Evolutionary conservation across 1,284 basidiomycete species (phyloP), one percentile per base, ranked within the genome.

Genomic region (Ganoderma leucocontextum): DNA sequence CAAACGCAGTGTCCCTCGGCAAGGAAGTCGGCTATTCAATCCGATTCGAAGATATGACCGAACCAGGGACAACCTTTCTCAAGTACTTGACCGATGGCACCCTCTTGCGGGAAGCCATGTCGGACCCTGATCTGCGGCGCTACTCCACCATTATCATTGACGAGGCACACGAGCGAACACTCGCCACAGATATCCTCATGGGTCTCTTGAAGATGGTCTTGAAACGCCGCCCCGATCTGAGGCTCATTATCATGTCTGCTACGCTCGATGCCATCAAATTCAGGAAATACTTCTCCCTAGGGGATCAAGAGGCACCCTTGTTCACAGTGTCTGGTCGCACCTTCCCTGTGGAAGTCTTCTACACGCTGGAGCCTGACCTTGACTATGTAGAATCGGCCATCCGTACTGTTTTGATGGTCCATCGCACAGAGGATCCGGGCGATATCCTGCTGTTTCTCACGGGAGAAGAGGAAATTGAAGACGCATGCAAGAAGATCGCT

Each of bases 41-140:
- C 77, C 95, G 98, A 79, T 99, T 99, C 82, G 97, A 99, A 81
- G 97, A 99, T 79, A 95, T 96, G 91, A 98, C 97, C 12, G 93
- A 96, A 72, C 88, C 89, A 0, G 94, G 94, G 0, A 94, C 91
- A 9, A 98, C 96, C 0, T 97, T 98, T 81, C 84, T 98, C 74
- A 97, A 97, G 80, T 99, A 99, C 84, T 98, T 99, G 97, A 99
- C 97, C 12, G 97, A 99, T 75, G 97, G 97, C 88, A 98, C 99
- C 96, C 78, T 96, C 68, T 87, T 98, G 36, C 92, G 97, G 49
- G 97, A 99, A 84, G 97, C 96, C 8, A 98, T 99, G 95, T 95
- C 97, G 81, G 98, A 99, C 80, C 93, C 95, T 38, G 87, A 91
- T 60, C 89, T 99, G 35, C 86, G 88, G 60, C 90, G 95, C 12